A percentile compares a stretch with the other conserved stretches of the same genome.
Conservation (phyloP, 2,329 filamentous ascomycete species). For the Colletotrichum lindemuthianum region DNA sequence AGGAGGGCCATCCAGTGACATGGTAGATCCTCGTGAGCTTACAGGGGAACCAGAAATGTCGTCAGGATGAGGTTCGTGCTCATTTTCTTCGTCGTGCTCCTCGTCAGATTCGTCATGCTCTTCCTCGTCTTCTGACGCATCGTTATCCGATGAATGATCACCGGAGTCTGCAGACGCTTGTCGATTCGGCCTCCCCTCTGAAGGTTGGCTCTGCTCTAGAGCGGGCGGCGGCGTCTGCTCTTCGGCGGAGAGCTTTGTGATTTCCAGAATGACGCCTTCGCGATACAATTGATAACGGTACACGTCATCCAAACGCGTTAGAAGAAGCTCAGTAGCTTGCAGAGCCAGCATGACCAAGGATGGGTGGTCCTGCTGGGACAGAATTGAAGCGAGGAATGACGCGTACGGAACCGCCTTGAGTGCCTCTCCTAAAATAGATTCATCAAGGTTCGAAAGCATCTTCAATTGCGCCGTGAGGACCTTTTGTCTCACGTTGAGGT, state of each 20-base stretch:
- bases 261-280: conserved; percentile 93
- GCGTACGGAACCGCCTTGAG: conserved; percentile 91
- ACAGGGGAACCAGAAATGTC: conserved; percentile 73
- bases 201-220: conserved; percentile 41
- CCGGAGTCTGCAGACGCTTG: conserved; percentile 35
- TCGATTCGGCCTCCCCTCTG: conserved; percentile 13
- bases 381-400: conserved; percentile 92
- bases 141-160: conserved; percentile 52
- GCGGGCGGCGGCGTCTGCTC: conserved; percentile 47
- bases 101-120: conserved; percentile 62
- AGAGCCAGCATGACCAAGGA: conserved; percentile 87
- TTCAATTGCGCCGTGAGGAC: conserved; percentile 96
- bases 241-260: conserved; percentile 77
- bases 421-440: conserved; percentile 83
- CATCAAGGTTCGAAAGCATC: conserved; percentile 96
- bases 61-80: conserved; percentile 53
- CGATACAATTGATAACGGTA: conserved; percentile 98
- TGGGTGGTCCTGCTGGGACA: conserved; percentile 94
- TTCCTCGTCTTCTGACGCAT: conserved; percentile 60
- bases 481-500: conserved; percentile 92
- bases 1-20: conserved; percentile 68
- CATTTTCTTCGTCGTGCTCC: conserved; percentile 61
- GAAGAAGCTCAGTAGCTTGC: conserved; percentile 87
- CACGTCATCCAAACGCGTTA: conserved; percentile 84
- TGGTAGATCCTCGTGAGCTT: conserved; percentile 73